A percentile compares a stretch with the other conserved stretches of the same genome.
These are phyloP conservation scores for Carex myosuroides DNA, from an alignment of 176 grass and related monocot species.

Conservation along the genomic window DNA sequence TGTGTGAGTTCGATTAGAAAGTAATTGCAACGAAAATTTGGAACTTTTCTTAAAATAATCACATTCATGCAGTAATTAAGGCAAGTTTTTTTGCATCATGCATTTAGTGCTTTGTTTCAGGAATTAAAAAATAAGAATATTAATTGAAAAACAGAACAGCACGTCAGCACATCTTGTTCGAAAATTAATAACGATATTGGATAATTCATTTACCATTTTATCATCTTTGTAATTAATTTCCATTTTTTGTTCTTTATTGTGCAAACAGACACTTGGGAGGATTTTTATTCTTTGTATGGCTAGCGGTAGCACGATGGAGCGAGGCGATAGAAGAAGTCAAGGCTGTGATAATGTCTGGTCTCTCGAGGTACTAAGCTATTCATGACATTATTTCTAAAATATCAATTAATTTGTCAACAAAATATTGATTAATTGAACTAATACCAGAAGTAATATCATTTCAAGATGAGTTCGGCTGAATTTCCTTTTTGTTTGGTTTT, in stretches of 20 bases:
- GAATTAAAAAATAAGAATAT: not conserved
- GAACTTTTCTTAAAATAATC: not conserved
- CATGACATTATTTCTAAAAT: not conserved
- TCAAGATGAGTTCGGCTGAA: not conserved
- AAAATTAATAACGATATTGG: not conserved
- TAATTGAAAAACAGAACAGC: not conserved
- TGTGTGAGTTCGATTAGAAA: not conserved
- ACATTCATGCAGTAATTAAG: not conserved
- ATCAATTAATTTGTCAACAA: no score
- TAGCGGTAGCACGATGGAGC: conserved; percentile 45
- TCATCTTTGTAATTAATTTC: not conserved
- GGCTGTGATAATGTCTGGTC: conserved; percentile 33
- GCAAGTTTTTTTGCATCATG: not conserved
- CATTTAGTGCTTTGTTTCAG: not conserved
- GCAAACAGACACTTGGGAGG: conserved; percentile 76
- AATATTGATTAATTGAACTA: not conserved
- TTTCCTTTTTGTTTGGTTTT: not conserved
- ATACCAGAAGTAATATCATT: not conserved
- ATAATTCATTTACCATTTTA: conserved; percentile 3
- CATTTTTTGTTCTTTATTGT: not conserved
- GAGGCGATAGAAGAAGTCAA: conserved; percentile 37
- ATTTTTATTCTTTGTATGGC: conserved; percentile 68
- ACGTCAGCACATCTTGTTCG: not conserved
- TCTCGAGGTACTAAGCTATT: conserved; percentile 27
- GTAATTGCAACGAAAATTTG: not conserved